These are phyloP conservation scores for Stygiomarasmius scandens DNA, from an alignment of 1,284 basidiomycete genomes.

Conservation along the genomic window DNA sequence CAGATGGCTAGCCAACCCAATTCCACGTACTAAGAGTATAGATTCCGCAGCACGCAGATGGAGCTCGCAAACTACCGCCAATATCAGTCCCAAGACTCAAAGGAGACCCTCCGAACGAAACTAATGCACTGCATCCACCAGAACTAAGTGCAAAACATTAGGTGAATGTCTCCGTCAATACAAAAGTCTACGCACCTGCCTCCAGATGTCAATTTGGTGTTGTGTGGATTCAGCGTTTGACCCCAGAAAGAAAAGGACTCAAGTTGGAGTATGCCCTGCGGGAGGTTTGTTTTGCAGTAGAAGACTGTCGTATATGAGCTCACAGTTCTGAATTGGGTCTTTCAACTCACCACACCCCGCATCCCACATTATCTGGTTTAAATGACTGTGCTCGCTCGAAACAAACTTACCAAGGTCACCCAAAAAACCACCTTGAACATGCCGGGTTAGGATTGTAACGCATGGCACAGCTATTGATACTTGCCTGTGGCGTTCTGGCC, in stretches of 20 bases:
- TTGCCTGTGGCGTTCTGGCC: slow-evolving; percentile 40
- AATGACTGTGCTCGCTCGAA: slow-evolving; percentile 26
- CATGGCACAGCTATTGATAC: neutral
- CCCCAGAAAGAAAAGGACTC: slow-evolving; percentile 43
- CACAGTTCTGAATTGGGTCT: slow-evolving; percentile 12
- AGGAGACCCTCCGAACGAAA: slow-evolving; percentile 49
- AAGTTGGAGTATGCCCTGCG: slow-evolving; percentile 42
- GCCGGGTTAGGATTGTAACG: neutral
- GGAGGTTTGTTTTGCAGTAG: slow-evolving; percentile 51
- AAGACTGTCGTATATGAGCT: slow-evolving; percentile 32
- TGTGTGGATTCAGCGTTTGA: slow-evolving; percentile 50
- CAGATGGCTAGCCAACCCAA: neutral
- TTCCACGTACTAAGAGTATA: slow-evolving; percentile 21
- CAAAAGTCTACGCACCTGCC: slow-evolving; percentile 30
- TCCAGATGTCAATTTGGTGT: slow-evolving; percentile 45
- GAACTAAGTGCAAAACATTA: slow-evolving; percentile 25
- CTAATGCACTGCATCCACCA: slow-evolving; percentile 56
- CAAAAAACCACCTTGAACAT: slow-evolving; percentile 35
- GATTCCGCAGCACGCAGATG: slow-evolving; percentile 19
- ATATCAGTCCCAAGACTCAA: slow-evolving; percentile 51
- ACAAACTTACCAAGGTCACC: slow-evolving; percentile 22
- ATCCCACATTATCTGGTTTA: slow-evolving; percentile 28
- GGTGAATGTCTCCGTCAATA: neutral
- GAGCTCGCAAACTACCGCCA: slow-evolving; percentile 41
- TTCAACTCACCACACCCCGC: slow-evolving; percentile 34